These are phyloP conservation scores for Penicillium canariense DNA, from an alignment of 495 filamentous ascomycete genomes.

Conservation along the genomic window DNA sequence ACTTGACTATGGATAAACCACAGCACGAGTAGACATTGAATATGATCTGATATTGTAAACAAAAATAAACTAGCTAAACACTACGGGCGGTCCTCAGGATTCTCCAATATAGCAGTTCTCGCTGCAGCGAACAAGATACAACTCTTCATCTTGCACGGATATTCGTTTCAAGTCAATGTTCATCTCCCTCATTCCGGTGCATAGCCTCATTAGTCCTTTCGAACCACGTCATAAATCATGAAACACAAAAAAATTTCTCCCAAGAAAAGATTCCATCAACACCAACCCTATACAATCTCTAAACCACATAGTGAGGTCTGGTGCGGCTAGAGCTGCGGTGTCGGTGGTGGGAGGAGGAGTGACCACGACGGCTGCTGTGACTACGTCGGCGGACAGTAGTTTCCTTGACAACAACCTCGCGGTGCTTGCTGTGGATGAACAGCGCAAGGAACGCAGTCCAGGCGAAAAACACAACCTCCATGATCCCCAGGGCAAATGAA, in stretches of 20 bases:
- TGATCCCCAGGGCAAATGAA: slow-evolving; percentile 80
- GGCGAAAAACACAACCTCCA: slow-evolving; percentile 81
- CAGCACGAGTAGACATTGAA: too few species aligned
- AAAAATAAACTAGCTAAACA: slow-evolving; percentile 2
- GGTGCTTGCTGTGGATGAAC: slow-evolving; percentile 46
- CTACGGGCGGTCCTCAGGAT: neutral
- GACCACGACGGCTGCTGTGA: slow-evolving; percentile 38
- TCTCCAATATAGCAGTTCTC: neutral
- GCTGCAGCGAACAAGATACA: neutral
- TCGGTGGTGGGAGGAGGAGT: slow-evolving; percentile 30
- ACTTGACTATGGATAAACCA: too few species aligned
- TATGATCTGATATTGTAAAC: neutral
- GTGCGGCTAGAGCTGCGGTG: slow-evolving; percentile 38
- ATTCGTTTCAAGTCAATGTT: neutral
- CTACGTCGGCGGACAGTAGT: slow-evolving; percentile 45
- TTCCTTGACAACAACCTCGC: slow-evolving; percentile 41
- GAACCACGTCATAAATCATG: slow-evolving; percentile 10
- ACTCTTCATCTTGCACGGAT: neutral
- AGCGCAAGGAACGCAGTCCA: slow-evolving; percentile 64
- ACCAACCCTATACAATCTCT: neutral
- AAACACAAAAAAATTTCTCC: neutral
- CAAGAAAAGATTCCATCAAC: neutral
- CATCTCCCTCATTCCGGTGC: neutral
- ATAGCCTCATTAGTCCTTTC: slow-evolving; percentile 12
- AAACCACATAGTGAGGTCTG: slow-evolving; percentile 43